phyloP scores from a whole-genome alignment of 768 basidiomycete species.

The Strobilomyces confusus region DNA sequence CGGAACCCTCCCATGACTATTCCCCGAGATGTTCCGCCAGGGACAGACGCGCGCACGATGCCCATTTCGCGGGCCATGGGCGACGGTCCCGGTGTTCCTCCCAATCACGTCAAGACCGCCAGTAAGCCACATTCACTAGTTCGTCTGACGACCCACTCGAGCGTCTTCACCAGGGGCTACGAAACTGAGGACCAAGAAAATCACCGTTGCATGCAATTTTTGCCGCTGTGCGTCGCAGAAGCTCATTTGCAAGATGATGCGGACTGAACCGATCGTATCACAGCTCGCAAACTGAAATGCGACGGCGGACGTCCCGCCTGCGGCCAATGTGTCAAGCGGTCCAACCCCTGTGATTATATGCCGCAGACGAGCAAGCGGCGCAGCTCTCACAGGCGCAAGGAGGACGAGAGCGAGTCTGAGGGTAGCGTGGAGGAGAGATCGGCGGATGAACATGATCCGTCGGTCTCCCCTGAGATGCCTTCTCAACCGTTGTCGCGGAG shows the following conservation, averaged over 20 bases:
- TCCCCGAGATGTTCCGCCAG: conserved; percentile 45
- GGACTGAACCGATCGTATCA: conserved; percentile 20
- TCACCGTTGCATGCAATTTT: conserved; percentile 87
- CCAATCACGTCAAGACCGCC: conserved; percentile 30
- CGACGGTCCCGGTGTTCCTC: conserved; percentile 31
- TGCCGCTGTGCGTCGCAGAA: conserved; percentile 67
- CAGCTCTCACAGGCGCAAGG: conserved; percentile 57
- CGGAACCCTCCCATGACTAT: conserved; percentile 45
- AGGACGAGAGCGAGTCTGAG: conserved; percentile 55
- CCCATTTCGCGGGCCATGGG: conserved; percentile 37
- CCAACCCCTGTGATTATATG: conserved; percentile 77
- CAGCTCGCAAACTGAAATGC: conserved; percentile 86
- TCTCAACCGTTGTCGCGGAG: conserved; percentile 35
- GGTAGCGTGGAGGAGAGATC: conserved; percentile 62
- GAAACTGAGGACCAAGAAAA: conserved; percentile 77
- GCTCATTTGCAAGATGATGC: conserved; percentile 9
- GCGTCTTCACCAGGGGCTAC: conserved; percentile 42
- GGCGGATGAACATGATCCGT: conserved; percentile 45
- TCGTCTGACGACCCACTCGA: conserved; percentile 13
- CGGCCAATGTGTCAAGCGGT: conserved; percentile 75
- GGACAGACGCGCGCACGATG: conserved; percentile 41
- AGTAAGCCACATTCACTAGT: conserved; percentile 32
- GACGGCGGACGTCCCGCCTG: conserved; percentile 84
- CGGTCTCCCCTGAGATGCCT: conserved; percentile 51
- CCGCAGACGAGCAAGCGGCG: conserved; percentile 69